Conservation (phyloP, 805 yeast genomes). For the Candida glaebosa region DNA sequence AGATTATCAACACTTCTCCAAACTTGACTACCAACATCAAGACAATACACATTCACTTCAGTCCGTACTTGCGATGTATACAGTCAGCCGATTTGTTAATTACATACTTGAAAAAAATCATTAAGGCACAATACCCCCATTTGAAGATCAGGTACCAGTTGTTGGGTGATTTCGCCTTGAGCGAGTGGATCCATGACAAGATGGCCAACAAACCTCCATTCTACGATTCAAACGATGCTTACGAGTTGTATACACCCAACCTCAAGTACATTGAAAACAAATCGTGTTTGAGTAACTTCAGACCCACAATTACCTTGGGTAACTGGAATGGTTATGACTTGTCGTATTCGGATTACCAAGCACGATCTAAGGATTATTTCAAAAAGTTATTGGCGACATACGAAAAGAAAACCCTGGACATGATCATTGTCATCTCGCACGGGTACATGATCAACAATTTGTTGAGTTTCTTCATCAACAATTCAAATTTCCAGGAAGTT, state of each 20-base stretch:
- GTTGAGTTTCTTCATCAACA: conserved; percentile 37
- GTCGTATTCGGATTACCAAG: conserved; percentile 37
- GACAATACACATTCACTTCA: conserved; percentile 36
- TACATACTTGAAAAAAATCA: conserved; percentile 21
- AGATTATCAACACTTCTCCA: conserved; percentile 20
- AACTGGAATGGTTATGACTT: conserved; percentile 41
- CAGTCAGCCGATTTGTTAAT: conserved; percentile 41
- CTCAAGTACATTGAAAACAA: conserved; percentile 32
- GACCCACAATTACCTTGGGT: conserved; percentile 42
- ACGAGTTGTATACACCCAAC: conserved; percentile 44
- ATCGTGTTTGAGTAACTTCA: conserved; percentile 32
- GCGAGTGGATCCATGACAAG: conserved; percentile 45
- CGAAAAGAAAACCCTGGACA: conserved; percentile 33
- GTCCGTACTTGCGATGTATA: conserved; percentile 42
- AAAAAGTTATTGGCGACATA: conserved; percentile 41
- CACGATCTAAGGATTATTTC: conserved; percentile 36
- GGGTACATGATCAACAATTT: conserved; percentile 40
- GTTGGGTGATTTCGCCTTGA: conserved; percentile 42
- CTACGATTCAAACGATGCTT: conserved; percentile 41
- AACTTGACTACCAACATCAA: conserved; percentile 19
- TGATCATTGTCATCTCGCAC: conserved; percentile 37
- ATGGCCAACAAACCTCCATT: conserved; percentile 42
- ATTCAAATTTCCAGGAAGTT: conserved; percentile 43
- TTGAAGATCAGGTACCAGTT: conserved; percentile 34
- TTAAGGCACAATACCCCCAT: conserved; percentile 23